Percentiles rank a stretch among this genome's conserved stretches.
Conservation (phyloP, 495 filamentous ascomycete species). For the Trichocladium uniseriatum region DNA sequence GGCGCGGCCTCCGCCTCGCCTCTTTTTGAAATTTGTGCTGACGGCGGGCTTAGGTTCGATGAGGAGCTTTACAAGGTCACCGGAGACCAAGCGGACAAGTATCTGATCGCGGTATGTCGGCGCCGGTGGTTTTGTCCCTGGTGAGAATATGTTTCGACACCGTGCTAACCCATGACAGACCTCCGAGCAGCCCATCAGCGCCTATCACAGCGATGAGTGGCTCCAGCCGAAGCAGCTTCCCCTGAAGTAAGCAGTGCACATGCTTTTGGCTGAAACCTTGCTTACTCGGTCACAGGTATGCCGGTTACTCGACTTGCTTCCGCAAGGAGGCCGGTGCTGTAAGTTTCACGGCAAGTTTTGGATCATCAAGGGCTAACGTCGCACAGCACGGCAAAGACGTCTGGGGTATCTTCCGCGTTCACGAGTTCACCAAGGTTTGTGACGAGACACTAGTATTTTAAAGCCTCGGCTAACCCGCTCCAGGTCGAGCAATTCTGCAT, state of each 20-base stretch:
- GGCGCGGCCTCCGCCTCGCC: too few relatives aligned
- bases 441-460: neutral
- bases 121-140: neutral
- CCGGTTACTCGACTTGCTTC: conserved; percentile 90
- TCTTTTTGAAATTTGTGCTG: too few relatives aligned
- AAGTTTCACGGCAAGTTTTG: neutral
- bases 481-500: conserved; percentile 90
- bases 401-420: conserved; percentile 96
- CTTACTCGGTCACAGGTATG: conserved; percentile 43
- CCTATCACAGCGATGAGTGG: conserved; percentile 91
- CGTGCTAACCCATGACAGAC: conserved; percentile 36
- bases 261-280: conserved; percentile 19
- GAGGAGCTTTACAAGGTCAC: conserved; percentile 97
- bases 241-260: conserved; percentile 49
- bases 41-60: conserved; percentile 49
- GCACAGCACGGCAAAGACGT: conserved; percentile 76
- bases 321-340: conserved; percentile 78
- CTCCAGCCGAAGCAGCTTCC: conserved; percentile 74
- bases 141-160: neutral
- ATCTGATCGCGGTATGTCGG: conserved; percentile 63
- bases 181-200: conserved; percentile 89
- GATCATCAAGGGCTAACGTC: neutral
- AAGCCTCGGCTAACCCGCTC: neutral
- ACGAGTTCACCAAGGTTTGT: conserved; percentile 89
- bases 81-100: conserved; percentile 80